These are phyloP conservation scores for Pyrus pyrifolia DNA, from an alignment of 306 rosid genomes.

Conservation along the genomic window DNA sequence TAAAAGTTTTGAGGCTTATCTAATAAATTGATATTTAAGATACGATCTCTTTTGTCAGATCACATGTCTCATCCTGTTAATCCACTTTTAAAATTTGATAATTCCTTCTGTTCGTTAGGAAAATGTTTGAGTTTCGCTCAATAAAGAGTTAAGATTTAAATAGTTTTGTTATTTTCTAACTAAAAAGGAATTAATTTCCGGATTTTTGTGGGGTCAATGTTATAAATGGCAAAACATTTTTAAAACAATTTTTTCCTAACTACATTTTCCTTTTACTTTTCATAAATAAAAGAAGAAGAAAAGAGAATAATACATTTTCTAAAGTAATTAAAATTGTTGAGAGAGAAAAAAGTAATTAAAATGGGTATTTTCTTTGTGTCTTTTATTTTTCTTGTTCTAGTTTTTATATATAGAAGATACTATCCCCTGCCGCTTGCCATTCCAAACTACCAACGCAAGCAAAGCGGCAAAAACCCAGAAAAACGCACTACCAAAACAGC, in stretches of 20 bases:
- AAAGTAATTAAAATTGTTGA: neutral
- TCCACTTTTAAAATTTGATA: neutral
- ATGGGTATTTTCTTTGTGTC: neutral
- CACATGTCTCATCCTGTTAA: no score
- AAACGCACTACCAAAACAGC: neutral
- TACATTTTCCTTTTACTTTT: neutral
- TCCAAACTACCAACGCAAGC: neutral
- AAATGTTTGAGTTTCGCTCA: neutral
- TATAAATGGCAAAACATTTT: neutral
- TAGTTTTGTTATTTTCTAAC: neutral
- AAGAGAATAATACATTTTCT: no score
- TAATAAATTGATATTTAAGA: neutral
- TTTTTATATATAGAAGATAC: neutral
- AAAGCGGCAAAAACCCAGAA: slow-evolving; percentile 9
- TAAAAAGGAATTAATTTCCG: neutral
- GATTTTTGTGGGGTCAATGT: neutral
- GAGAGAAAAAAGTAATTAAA: no score
- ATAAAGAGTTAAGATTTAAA: neutral
- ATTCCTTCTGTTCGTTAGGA: neutral
- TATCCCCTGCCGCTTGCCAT: neutral
- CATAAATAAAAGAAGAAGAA: neutral
- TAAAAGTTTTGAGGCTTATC: neutral
- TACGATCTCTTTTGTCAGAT: neutral
- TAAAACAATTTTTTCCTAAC: neutral
- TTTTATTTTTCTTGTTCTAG: neutral